phyloP scores from a whole-genome alignment of 306 rosid genomes.

The Castanea mollissima region DNA sequence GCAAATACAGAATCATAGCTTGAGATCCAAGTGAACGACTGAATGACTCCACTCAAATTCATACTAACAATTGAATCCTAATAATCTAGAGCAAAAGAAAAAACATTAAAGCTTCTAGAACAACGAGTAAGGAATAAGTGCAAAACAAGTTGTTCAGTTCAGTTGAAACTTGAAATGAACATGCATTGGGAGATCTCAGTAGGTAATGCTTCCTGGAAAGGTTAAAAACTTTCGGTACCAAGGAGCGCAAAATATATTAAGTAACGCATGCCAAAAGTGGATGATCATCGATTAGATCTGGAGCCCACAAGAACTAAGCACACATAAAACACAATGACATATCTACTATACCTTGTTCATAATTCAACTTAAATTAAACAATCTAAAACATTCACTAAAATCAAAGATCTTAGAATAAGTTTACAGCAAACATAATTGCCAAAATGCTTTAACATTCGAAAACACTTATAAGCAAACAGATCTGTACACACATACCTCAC shows the following conservation, averaged over 20 bases:
- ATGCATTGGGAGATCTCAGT: background rate
- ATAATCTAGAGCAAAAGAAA: background rate
- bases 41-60: background rate
- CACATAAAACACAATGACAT: background rate
- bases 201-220: background rate
- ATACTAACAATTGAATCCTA: background rate
- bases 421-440: background rate
- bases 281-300: background rate
- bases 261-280: background rate
- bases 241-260: background rate
- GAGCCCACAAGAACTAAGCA: background rate
- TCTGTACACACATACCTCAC: background rate
- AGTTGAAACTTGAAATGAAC: background rate
- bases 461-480: background rate
- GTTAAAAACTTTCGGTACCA: background rate
- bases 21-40: background rate
- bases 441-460: background rate
- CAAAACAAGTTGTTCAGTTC: background rate
- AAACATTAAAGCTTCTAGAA: background rate
- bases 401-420: background rate
- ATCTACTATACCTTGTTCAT: background rate
- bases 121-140: background rate
- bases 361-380: background rate
- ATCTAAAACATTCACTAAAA: background rate
- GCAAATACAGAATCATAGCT: constrained; percentile 9